Percentiles rank a stretch among this genome's conserved stretches.
These are phyloP conservation scores for Tricladium varicosporioides DNA, from an alignment of 2,329 filamentous ascomycete genomes.

Conservation along the genomic window DNA sequence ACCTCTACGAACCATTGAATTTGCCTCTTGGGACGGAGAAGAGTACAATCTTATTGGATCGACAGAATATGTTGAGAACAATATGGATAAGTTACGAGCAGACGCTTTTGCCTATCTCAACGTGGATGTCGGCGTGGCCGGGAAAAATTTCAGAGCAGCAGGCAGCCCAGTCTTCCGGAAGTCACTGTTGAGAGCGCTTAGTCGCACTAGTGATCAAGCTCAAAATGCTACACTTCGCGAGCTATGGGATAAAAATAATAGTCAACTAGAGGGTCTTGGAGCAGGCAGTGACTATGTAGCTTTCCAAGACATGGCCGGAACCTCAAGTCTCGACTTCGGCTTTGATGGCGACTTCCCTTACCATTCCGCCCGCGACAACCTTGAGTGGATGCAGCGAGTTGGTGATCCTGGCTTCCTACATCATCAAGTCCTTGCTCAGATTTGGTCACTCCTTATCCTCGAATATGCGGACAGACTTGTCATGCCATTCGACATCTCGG, in stretches of 20 bases:
- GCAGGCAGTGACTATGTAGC: slow-evolving; percentile 80
- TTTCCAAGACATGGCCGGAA: slow-evolving; percentile 89
- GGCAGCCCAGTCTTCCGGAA: slow-evolving; percentile 79
- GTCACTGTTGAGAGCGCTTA: slow-evolving; percentile 69
- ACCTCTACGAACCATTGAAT: slow-evolving; percentile 90
- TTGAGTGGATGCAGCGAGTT: slow-evolving; percentile 77
- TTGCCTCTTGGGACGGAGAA: slow-evolving; percentile 93
- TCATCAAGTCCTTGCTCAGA: slow-evolving; percentile 74
- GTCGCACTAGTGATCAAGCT: slow-evolving; percentile 70
- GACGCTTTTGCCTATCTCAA: slow-evolving; percentile 89
- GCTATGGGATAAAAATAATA: slow-evolving; percentile 68
- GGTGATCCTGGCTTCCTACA: slow-evolving; percentile 82
- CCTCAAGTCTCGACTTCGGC: slow-evolving; percentile 79
- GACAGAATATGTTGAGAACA: slow-evolving; percentile 90
- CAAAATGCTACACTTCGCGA: slow-evolving; percentile 70
- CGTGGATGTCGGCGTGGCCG: slow-evolving; percentile 78
- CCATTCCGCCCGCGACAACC: slow-evolving; percentile 86
- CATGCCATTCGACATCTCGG: slow-evolving; percentile 75
- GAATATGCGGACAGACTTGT: slow-evolving; percentile 81
- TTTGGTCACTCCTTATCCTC: slow-evolving; percentile 78
- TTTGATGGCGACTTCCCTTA: slow-evolving; percentile 71
- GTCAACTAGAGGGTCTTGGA: slow-evolving; percentile 65
- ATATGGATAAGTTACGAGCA: slow-evolving; percentile 67
- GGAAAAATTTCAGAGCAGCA: slow-evolving; percentile 70
- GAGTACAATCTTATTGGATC: slow-evolving; percentile 94